These are phyloP conservation scores for Albugo laibachii DNA, from an alignment of 352 stramenopile genomes.

Conservation along the genomic window DNA sequence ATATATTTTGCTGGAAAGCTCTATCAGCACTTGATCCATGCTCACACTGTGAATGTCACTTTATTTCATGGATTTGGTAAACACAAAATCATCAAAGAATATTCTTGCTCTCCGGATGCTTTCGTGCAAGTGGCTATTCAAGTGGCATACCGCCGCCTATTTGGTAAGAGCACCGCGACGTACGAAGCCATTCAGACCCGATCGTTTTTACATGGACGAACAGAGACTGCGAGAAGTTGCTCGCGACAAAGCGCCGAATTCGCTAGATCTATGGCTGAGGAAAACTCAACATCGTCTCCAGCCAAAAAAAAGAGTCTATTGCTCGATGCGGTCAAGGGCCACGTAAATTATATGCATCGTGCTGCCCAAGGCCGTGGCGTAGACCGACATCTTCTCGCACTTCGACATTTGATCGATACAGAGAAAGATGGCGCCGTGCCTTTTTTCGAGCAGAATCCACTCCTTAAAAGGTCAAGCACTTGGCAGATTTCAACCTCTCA, in stretches of 20 bases:
- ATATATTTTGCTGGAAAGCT: constrained; percentile 29
- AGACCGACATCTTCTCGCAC: constrained; percentile 86
- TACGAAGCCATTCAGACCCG: constrained; percentile 92
- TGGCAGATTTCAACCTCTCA: constrained; percentile 70
- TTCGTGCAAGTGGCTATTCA: constrained; percentile 94
- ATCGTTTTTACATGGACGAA: constrained; percentile 89
- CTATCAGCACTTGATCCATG: constrained; percentile 49
- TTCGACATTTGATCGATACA: constrained; percentile 40
- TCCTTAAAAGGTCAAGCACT: constrained; percentile 39
- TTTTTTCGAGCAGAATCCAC: constrained; percentile 42
- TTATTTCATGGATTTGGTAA: constrained; percentile 81
- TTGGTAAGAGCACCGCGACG: constrained; percentile 44
- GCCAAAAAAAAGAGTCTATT: constrained; percentile 28
- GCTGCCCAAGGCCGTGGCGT: constrained; percentile 70
- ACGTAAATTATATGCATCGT: constrained; percentile 48
- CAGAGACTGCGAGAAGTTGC: constrained; percentile 77
- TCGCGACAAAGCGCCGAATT: constrained; percentile 68
- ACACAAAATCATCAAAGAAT: constrained; percentile 67
- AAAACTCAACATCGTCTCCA: constrained; percentile 8
- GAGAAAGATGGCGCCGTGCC: constrained; percentile 18
- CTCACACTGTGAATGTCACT: constrained; percentile 78
- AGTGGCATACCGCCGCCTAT: constrained; percentile 73
- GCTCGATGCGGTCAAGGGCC: constrained; percentile 17
- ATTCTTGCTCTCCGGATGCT: constrained; percentile 83
- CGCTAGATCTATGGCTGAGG: constrained; percentile 61